Conservation (phyloP, 805 yeast genomes). For the Candida coquimbonensis region DNA sequence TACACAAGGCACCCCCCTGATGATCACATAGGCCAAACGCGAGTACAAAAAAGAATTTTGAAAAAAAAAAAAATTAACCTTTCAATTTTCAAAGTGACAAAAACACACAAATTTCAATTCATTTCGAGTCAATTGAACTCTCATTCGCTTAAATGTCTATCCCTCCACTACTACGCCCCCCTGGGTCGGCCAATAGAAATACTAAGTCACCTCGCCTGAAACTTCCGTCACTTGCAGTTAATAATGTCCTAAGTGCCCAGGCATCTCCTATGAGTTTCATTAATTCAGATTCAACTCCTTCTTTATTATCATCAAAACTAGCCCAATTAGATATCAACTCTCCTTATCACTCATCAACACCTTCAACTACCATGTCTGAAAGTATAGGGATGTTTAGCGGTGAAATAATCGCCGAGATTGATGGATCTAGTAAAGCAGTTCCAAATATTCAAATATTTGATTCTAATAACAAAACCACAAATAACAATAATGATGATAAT, state of each 20-base stretch:
- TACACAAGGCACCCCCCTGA: no score
- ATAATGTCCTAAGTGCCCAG: neutral
- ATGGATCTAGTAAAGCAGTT: slow-evolving; percentile 2
- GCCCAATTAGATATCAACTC: slow-evolving; percentile 13
- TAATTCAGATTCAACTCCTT: slow-evolving; percentile 9
- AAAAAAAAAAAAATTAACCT: neutral
- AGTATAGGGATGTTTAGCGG: slow-evolving; percentile 23
- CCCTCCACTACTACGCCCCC: slow-evolving; percentile 36
- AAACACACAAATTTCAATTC: no score
- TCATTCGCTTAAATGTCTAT: slow-evolving; percentile 23
- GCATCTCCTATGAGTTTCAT: neutral
- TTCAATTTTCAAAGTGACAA: neutral
- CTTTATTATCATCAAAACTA: slow-evolving; percentile 14
- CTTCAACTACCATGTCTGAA: slow-evolving; percentile 25
- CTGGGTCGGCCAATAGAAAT: slow-evolving; percentile 32
- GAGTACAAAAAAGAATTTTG: no score
- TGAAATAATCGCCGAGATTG: slow-evolving; percentile 25
- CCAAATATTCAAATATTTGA: neutral
- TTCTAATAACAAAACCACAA: neutral
- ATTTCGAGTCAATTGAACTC: neutral
- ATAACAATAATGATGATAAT: neutral
- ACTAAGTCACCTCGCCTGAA: slow-evolving; percentile 37
- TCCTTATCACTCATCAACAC: slow-evolving; percentile 26
- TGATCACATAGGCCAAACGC: no score
- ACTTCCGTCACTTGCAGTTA: slow-evolving; percentile 30